Evolutionary conservation across 1,284 basidiomycete species (phyloP), one percentile per base, ranked within the genome.

Genomic region (Cutaneotrichosporon sp.): DNA sequence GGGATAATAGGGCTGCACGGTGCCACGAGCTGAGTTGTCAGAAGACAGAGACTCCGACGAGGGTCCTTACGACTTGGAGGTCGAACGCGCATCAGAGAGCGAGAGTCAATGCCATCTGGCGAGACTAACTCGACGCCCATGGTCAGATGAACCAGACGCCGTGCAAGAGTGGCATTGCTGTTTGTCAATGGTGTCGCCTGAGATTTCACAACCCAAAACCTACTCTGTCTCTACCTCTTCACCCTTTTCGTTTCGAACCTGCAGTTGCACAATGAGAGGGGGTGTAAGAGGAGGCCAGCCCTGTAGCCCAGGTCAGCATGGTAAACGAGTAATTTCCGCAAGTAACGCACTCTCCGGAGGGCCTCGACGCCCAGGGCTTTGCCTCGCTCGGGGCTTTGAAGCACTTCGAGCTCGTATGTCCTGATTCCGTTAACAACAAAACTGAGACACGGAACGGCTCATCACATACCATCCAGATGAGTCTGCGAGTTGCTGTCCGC

Each of bases 281-380:
- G 66, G 66, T 0, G 66, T 68, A 32, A 68, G 38, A 6, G 66
- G 59, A 7, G 66, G 66, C 66, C 66, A 68, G n/a, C 66, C 66
- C 66, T 68, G 22, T 5, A 18, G 50, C 2, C 38, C 3, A 38
- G 1, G 30, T 50, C 32, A 32, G 56, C 49, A 18, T 5, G 13
- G 5, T 11, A 11, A 2, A 18, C n/a, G 10, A 7, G 14, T 36
- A 21, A 2, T 21, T 21, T 22, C 22, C n/a, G 22, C 46, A 2
- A 7, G 13, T 11, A 6, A 64, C 65, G 53, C n/a, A 68, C 66
- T 49, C 66, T 30, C n/a, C 66, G 59, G 8, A 68, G 49, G 6
- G 58, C 58, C 52, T 68, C 66, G 6, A 68, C 66, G 7, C 66
- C 66, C 4, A 68, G 49, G 0, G 66, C 66, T 18, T 68, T 68